Percentiles rank a stretch among this genome's conserved stretches.
Evolutionary conservation across 2,329 filamentous ascomycete species (phyloP).

Genomic region (Aspergillus sp.): DNA sequence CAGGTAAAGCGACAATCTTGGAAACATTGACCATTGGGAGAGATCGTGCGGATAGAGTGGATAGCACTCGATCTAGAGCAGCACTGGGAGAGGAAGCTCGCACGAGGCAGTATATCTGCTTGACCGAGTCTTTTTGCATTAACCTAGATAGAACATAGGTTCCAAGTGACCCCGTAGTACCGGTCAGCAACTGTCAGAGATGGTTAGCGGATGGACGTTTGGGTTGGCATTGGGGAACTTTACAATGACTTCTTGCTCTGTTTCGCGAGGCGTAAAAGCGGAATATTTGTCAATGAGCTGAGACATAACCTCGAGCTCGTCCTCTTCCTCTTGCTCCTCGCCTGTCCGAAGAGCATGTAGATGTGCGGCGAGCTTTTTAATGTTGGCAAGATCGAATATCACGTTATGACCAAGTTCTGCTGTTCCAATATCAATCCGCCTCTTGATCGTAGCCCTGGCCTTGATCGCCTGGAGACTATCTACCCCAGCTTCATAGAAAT

Average conservation of each 20-base stretch:
- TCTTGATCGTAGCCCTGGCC: not conserved
- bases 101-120: constrained; percentile 57
- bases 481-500: not conserved
- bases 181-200: constrained; percentile 52
- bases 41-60: constrained; percentile 45
- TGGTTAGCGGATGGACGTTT: not conserved
- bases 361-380: too few relatives aligned
- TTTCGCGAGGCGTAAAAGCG: not conserved
- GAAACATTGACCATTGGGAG: constrained; percentile 15
- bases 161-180: constrained; percentile 65
- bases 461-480: constrained; percentile 2
- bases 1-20: constrained; percentile 47
- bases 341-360: too few relatives aligned
- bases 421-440: not conserved
- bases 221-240: not conserved
- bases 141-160: constrained; percentile 56
- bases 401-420: not conserved
- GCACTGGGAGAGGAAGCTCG: constrained; percentile 47
- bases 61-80: constrained; percentile 45
- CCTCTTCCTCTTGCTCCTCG: too few relatives aligned
- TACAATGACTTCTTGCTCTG: constrained; percentile 25
- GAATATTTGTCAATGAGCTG: too few relatives aligned
- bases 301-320: too few relatives aligned
- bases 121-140: constrained; percentile 31
- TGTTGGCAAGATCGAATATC: not conserved